These are phyloP conservation scores for Citrus australasica DNA, from an alignment of 345 rosid species.

Conservation along the genomic window DNA sequence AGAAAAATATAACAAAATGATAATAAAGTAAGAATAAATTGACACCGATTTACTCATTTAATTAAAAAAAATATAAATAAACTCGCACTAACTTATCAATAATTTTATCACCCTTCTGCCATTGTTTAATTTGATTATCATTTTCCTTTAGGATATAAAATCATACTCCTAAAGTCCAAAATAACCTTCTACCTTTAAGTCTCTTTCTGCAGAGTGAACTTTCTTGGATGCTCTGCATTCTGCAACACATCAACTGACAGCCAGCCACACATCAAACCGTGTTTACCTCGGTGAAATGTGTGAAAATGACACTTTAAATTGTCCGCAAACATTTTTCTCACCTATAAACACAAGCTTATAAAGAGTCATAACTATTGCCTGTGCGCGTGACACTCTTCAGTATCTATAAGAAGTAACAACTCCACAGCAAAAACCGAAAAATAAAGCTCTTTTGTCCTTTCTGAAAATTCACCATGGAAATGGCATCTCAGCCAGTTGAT, in stretches of 20 bases:
- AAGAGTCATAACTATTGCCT: neutral
- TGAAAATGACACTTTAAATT: neutral
- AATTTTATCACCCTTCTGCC: too few species aligned
- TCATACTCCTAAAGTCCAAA: too few species aligned
- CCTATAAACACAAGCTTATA: neutral
- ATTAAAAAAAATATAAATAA: too few species aligned
- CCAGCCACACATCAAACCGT: neutral
- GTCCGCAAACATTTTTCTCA: neutral
- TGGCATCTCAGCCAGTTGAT: neutral
- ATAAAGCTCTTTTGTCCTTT: neutral
- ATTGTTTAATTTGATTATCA: too few species aligned
- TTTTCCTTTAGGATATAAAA: too few species aligned
- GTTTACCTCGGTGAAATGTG: neutral
- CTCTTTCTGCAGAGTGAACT: neutral
- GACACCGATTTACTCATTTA: too few species aligned
- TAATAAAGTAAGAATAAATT: too few species aligned
- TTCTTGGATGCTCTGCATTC: neutral
- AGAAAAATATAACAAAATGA: too few species aligned
- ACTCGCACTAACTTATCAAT: too few species aligned
- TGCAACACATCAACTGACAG: neutral
- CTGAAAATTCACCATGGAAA: neutral
- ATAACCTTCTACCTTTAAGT: neutral
- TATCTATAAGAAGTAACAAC: neutral
- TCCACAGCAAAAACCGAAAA: neutral
- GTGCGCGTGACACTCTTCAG: neutral